These are phyloP conservation scores for Suhomyces xylopsoci DNA, from an alignment of 805 yeast genomes.

Conservation along the genomic window DNA sequence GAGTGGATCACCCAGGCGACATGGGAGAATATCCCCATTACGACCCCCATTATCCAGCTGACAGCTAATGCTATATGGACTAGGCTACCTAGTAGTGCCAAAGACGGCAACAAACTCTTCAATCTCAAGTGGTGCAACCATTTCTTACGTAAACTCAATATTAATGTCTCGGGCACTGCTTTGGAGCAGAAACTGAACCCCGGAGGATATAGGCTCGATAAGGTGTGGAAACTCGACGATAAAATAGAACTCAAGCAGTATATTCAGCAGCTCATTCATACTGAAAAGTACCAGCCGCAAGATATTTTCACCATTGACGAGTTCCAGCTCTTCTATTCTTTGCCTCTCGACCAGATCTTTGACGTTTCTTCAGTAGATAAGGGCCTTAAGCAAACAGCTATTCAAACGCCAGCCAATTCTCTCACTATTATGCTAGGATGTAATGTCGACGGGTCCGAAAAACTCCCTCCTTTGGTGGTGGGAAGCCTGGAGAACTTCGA, in stretches of 20 bases:
- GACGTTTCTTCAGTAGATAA: slow-evolving; percentile 44
- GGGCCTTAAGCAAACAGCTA: slow-evolving; percentile 36
- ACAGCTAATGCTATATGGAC: slow-evolving; percentile 66
- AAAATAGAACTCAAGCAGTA: slow-evolving; percentile 46
- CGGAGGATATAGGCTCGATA: slow-evolving; percentile 32
- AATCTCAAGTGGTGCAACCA: slow-evolving; percentile 60
- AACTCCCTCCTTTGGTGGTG: slow-evolving; percentile 56
- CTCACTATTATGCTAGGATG: slow-evolving; percentile 60
- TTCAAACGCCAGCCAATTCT: slow-evolving; percentile 37
- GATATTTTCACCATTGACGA: slow-evolving; percentile 62
- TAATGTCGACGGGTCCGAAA: slow-evolving; percentile 62
- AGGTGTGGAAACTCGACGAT: slow-evolving; percentile 62
- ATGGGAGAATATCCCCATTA: slow-evolving; percentile 65
- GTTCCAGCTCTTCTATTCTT: slow-evolving; percentile 54
- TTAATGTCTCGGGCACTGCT: slow-evolving; percentile 46
- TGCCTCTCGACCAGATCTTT: slow-evolving; percentile 59
- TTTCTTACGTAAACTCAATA: slow-evolving; percentile 47
- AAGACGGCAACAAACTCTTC: slow-evolving; percentile 66
- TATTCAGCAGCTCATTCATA: slow-evolving; percentile 29
- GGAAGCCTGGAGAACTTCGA: slow-evolving; percentile 54
- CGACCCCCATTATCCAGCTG: slow-evolving; percentile 60
- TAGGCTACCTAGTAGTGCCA: slow-evolving; percentile 48
- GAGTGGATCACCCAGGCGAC: slow-evolving; percentile 68
- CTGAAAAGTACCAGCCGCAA: slow-evolving; percentile 40
- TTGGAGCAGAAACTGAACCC: slow-evolving; percentile 18